Evolutionary conservation across 2,329 filamentous ascomycete species (phyloP).

Genomic region (Coniochaeta sp.): DNA sequence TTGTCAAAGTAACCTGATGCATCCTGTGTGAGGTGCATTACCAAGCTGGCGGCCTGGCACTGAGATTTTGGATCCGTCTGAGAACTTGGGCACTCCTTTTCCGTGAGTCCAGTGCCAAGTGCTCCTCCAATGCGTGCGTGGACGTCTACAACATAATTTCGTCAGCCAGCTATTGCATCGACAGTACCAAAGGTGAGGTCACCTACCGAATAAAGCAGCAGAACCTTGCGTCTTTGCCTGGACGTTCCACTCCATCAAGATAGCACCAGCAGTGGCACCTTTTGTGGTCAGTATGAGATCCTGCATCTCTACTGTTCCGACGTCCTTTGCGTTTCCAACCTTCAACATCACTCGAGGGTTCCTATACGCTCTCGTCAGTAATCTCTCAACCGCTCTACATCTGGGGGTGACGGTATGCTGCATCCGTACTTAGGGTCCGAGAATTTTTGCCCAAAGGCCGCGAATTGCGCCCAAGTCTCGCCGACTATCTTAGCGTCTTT

Average conservation of each 20-base stretch:
- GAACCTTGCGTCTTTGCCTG: not conserved
- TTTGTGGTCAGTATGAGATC: constrained; percentile 61
- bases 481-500: constrained; percentile 25
- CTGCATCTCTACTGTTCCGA: constrained; percentile 61
- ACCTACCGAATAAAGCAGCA: not conserved
- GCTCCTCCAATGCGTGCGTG: constrained; percentile 69
- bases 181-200: not conserved
- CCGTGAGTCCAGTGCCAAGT: constrained; percentile 57
- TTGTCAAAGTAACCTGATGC: constrained; percentile 44
- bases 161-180: not conserved
- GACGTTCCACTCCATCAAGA: constrained; percentile 62
- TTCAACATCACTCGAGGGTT: constrained; percentile 55
- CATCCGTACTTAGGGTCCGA: not conserved
- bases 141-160: constrained; percentile 36
- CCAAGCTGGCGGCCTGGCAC: constrained; percentile 52
- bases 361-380: not conserved
- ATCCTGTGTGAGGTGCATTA: constrained; percentile 38
- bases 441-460: constrained; percentile 12
- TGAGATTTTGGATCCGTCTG: constrained; percentile 33
- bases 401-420: not conserved
- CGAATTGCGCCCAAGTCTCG: constrained; percentile 24
- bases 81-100: constrained; percentile 45
- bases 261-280: constrained; percentile 58
- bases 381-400: not conserved
- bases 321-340: constrained; percentile 53